Evolutionary conservation across 352 stramenopile species (phyloP), one percentile per base, ranked within the genome.

Genomic region (Globisporangium solare): DNA sequence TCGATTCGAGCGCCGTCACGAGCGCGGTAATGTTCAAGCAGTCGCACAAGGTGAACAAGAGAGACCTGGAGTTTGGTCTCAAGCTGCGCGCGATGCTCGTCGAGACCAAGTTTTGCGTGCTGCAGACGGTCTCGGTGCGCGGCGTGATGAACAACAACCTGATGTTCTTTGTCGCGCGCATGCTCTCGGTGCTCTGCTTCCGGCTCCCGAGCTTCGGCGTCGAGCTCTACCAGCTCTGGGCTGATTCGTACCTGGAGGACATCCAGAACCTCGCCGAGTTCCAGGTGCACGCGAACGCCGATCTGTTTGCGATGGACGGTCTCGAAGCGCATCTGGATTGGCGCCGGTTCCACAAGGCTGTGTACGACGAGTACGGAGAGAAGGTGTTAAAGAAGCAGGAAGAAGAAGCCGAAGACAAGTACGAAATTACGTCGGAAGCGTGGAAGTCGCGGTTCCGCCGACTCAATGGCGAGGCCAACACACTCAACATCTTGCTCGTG

Each of bases 101-200:
- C 20, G 86, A 95, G 63, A 95, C 84, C 24, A 94, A 94, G 59
- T 94, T 83, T 57, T 95, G 83, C 48, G 84, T 95, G 1, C 73
- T 95, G 14, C 86, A 95, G 56, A 92, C 86, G 2, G 84, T 95
- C 0, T 92, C 79, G 11, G 86, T 95, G 4, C 83, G 84, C 46
- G 86, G 86, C 41, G 86, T 95, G 22, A 95, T 95, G 86, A 94
- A 94, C 74, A 94, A 94, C 72, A 95, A 95, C 57, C 63, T 95
- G 17, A 94, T 95, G 84, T 95, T 95, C 63, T 95, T 95, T 31
- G 86, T 93, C 24, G 86, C 83, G 12, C 67, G 86, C 51, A 94
- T 95, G 78, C 63, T 95, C 14, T 95, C 86, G 17, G 84, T 94
- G 22, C 60, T 95, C 21, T 94, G 83, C 51, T 95, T 95, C 51